These are phyloP conservation scores for Nitzschia sp. DNA, from an alignment of 108 stramenopile species.

Conservation along the genomic window DNA sequence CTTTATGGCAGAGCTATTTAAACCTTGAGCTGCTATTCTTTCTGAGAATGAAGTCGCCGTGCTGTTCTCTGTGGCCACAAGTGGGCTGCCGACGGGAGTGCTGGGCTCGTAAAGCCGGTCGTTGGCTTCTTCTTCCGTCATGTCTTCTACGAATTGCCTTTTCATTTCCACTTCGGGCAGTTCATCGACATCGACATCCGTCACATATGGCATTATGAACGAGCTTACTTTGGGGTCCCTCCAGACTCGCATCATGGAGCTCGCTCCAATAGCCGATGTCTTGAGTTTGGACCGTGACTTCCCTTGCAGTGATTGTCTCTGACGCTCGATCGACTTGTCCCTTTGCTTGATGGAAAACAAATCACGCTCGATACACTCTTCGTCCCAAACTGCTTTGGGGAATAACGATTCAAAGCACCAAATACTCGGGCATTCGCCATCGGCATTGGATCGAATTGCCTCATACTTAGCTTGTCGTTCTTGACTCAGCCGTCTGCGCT, in stretches of 20 bases:
- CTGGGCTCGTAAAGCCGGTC: slow-evolving; percentile 10
- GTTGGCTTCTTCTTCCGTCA: slow-evolving; percentile 21
- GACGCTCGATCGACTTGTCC: slow-evolving; percentile 18
- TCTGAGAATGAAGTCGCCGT: slow-evolving; percentile 19
- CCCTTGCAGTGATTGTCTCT: background rate
- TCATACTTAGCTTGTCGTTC: slow-evolving; percentile 73
- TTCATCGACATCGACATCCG: background rate
- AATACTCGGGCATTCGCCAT: slow-evolving; percentile 52
- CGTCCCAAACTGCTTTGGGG: slow-evolving; percentile 75
- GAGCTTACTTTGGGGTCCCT: slow-evolving; percentile 24
- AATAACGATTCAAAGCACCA: slow-evolving; percentile 87
- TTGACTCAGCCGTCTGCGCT: slow-evolving; percentile 21
- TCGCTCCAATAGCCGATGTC: slow-evolving; percentile 31
- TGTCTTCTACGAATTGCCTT: background rate
- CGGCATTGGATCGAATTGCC: slow-evolving; percentile 48
- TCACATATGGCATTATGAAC: slow-evolving; percentile 3
- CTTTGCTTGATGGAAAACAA: slow-evolving; percentile 55
- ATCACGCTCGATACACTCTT: slow-evolving; percentile 65
- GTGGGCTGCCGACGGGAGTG: background rate
- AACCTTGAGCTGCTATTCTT: background rate
- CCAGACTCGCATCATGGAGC: slow-evolving; percentile 34
- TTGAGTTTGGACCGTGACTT: slow-evolving; percentile 12
- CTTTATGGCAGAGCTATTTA: slow-evolving; percentile 21
- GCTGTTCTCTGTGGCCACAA: background rate
- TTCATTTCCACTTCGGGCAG: no score